Conservation (phyloP, 129 eudicot species). For the Flaveria ramosissima region DNA sequence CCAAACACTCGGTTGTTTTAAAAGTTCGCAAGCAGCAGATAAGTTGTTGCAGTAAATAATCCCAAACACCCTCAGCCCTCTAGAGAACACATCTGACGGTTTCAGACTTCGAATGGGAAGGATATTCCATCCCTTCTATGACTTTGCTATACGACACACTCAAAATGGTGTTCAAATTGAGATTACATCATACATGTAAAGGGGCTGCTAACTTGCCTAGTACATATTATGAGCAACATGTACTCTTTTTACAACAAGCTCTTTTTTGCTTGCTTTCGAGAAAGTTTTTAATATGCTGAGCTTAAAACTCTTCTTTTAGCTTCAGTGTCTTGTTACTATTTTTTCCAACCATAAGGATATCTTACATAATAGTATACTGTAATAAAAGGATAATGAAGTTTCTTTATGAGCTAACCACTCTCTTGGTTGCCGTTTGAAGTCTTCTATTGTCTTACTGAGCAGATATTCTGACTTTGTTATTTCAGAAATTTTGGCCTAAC, state of each 20-base stretch:
- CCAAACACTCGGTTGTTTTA: not conserved
- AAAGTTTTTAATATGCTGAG: not conserved
- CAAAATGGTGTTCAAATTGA: not conserved
- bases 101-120: not conserved
- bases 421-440: not conserved
- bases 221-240: not conserved
- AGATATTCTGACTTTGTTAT: constrained; percentile 5
- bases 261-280: not conserved
- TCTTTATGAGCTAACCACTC: constrained; percentile 8
- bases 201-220: not conserved
- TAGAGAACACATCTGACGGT: not conserved
- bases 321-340: not conserved
- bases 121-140: not conserved
- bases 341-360: not conserved
- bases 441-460: not conserved
- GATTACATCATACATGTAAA: not conserved
- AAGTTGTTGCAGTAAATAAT: not conserved
- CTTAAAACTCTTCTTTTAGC: not conserved
- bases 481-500: constrained; percentile 5
- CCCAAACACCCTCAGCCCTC: not conserved
- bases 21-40: not conserved
- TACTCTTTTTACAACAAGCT: not conserved
- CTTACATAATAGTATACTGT: not conserved
- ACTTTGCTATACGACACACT: not conserved
- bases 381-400: not conserved